Evolutionary conservation across 1,284 basidiomycete species (phyloP).

Genomic region (Vanrija sp.): DNA sequence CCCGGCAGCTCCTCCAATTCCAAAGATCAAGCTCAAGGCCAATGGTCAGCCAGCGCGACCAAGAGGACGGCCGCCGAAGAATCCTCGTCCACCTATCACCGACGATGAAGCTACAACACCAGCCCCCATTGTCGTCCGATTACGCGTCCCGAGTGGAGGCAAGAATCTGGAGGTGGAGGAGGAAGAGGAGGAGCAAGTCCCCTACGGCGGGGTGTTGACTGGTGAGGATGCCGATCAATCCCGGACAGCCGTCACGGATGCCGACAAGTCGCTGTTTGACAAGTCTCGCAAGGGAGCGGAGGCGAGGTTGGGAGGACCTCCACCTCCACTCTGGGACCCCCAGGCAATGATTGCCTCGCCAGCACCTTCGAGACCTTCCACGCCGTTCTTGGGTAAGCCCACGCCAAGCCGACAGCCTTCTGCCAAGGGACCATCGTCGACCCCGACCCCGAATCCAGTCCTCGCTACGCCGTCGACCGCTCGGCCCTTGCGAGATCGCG

Average conservation of each 20-base stretch:
- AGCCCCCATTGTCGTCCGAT: constrained; percentile 17
- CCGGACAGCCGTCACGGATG: constrained; percentile 62
- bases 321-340: constrained; percentile 26
- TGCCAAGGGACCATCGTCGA: not conserved
- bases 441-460: not conserved
- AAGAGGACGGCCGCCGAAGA: too few relatives aligned
- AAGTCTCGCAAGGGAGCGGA: constrained; percentile 67
- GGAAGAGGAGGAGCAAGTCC: constrained; percentile 46
- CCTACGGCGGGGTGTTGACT: constrained; percentile 76
- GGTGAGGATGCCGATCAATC: constrained; percentile 69
- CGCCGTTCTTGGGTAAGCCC: constrained; percentile 11
- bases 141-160: constrained; percentile 28
- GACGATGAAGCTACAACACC: not conserved
- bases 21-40: constrained; percentile 10
- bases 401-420: not conserved
- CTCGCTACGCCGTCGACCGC: constrained; percentile 3
- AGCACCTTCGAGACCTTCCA: constrained; percentile 12
- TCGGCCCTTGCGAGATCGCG: constrained; percentile 41
- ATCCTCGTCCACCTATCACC: too few relatives aligned
- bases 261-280: constrained; percentile 75
- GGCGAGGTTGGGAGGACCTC: constrained; percentile 46
- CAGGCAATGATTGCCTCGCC: constrained; percentile 11
- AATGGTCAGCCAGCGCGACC: not conserved
- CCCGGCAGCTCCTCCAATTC: not conserved
- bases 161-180: constrained; percentile 35